Evolutionary conservation across 2,329 filamentous ascomycete species (phyloP).

Genomic region (Penicillium concentricum): DNA sequence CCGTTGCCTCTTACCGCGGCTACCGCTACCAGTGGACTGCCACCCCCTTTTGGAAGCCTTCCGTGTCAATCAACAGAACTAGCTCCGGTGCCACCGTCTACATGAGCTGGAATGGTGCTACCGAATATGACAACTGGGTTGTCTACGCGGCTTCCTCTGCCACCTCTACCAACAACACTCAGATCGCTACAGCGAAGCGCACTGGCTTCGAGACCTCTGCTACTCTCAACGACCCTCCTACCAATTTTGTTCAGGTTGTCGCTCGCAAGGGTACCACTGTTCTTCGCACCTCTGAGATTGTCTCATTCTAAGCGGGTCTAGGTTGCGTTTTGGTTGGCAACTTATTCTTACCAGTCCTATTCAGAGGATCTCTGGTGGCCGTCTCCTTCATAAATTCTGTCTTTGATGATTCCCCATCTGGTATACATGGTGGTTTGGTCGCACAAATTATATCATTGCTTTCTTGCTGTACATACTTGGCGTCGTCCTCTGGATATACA

Average conservation of each 20-base stretch:
- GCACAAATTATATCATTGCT: not conserved
- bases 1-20: slow-evolving; percentile 32
- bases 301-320: slow-evolving; percentile 5
- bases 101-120: slow-evolving; percentile 44
- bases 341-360: not conserved
- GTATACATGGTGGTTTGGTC: not conserved
- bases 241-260: slow-evolving; percentile 28
- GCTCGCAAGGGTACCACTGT: slow-evolving; percentile 29
- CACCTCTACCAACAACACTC: slow-evolving; percentile 17
- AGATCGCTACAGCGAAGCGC: slow-evolving; percentile 24
- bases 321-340: not conserved
- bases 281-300: slow-evolving; percentile 23
- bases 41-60: slow-evolving; percentile 21
- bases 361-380: not conserved
- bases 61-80: slow-evolving; percentile 8
- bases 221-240: slow-evolving; percentile 15
- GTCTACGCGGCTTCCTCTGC: slow-evolving; percentile 27
- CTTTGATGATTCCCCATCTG: not conserved
- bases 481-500: not conserved
- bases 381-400: not conserved
- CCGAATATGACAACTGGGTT: slow-evolving; percentile 34
- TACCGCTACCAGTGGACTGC: slow-evolving; percentile 22
- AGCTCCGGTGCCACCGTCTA: slow-evolving; percentile 20
- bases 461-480: not conserved
- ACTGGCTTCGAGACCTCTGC: slow-evolving; percentile 31